Evolutionary conservation across 1,284 basidiomycete genomes (phyloP), one percentile per base, ranked within the genome.

Genomic region (Lentinula novae-zelandiae): DNA sequence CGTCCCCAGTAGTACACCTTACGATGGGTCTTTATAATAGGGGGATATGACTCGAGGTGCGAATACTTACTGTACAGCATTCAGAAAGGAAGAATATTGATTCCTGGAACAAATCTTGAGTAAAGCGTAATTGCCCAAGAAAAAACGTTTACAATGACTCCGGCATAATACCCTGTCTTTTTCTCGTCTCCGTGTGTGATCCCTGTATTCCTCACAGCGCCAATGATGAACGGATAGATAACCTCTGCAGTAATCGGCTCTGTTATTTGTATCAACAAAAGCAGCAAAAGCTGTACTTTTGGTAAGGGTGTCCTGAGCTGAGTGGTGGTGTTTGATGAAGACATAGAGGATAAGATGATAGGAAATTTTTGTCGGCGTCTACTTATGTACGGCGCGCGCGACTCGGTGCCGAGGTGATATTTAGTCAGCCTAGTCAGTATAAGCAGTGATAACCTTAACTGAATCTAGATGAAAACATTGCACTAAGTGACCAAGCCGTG

Each of bases 201-300:
- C 4, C 79, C 80, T 20, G 79, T 72, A 56, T 73, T 74, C 22
- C 77, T 73, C 12, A 84, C 74, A 57, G 82, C 73, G 72, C 83
- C 64, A 20, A 58, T 66, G 31, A 70, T 72, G 61, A 81, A 82
- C 2, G 84, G 83, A 59, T 79, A 82, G 54, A 86, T 83, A 62
- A 84, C 78, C 58, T 77, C 76, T 53, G 75, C 76, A 1, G 79
- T 80, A 52, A 85, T 73, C n/a, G 83, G 81, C 66, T 84, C 83
- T 46, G 79, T 74, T 20, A 70, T 56, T 40, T 73, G 71, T 5
- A 72, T 72, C 60, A 79, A 65, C 50, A 79, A 70, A 20, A 79
- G 65, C 53, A 82, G 75, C 53, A 76, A 75, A 22, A 46, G 46
- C 33, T 49, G 55, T 5, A 48, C 17, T 27, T 46, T 48, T 17